These are phyloP conservation scores for Trametes villosa DNA, from an alignment of 768 basidiomycete species.

Conservation along the genomic window DNA sequence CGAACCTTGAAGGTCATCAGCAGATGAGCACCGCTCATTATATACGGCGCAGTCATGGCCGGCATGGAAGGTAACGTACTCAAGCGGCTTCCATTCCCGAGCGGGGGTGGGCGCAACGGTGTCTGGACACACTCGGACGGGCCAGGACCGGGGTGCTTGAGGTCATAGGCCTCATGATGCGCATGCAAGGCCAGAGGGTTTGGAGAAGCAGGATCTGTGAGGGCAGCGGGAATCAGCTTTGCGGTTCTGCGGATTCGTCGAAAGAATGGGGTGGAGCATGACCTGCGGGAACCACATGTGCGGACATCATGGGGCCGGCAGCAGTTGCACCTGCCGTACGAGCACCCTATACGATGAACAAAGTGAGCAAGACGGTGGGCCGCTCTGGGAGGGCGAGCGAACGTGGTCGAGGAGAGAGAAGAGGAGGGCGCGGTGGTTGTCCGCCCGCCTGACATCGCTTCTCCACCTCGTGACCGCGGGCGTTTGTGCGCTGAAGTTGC, in stretches of 20 bases:
- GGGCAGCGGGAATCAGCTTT: neutral
- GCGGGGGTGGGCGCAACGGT: neutral
- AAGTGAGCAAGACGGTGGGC: neutral
- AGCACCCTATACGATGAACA: neutral
- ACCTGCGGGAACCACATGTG: neutral
- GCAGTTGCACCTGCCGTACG: neutral
- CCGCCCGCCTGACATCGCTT: neutral
- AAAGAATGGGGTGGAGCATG: neutral
- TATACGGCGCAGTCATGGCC: neutral
- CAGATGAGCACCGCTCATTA: neutral
- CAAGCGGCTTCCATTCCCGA: neutral
- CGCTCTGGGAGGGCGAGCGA: neutral
- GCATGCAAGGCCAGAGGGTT: neutral
- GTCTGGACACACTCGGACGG: neutral
- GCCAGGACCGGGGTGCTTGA: neutral
- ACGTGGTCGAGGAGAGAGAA: neutral
- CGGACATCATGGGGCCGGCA: neutral
- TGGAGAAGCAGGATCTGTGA: neutral
- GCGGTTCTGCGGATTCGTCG: neutral
- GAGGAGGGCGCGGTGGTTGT: neutral
- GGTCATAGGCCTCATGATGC: conserved; percentile 9
- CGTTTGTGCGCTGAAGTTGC: neutral
- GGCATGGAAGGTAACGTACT: neutral
- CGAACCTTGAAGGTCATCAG: neutral
- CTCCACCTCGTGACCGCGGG: neutral